These are phyloP conservation scores for Zygosaccharomyces bisporus DNA, from an alignment of 805 yeast genomes.

Conservation along the genomic window DNA sequence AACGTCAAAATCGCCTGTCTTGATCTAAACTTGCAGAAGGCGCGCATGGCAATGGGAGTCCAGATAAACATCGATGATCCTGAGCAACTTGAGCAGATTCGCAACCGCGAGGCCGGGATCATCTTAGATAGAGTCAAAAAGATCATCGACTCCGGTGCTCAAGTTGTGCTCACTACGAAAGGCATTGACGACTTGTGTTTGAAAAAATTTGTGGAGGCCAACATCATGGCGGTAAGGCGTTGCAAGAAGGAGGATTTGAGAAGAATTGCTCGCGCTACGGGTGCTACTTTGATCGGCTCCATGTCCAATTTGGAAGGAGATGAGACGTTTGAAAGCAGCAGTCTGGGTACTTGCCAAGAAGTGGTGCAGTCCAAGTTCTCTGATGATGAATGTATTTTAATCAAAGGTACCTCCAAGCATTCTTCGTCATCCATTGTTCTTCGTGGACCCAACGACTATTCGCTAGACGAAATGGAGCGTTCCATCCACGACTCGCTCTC, in stretches of 20 bases:
- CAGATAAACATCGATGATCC: slow-evolving; percentile 97
- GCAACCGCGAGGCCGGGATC: slow-evolving; percentile 84
- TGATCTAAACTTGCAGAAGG: slow-evolving; percentile 91
- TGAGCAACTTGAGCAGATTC: slow-evolving; percentile 88
- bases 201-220: slow-evolving; percentile 86
- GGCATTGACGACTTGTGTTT: slow-evolving; percentile 92
- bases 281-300: slow-evolving; percentile 83
- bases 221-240: slow-evolving; percentile 93
- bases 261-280: slow-evolving; percentile 96
- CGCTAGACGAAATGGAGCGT: slow-evolving; percentile 97
- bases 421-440: slow-evolving; percentile 86
- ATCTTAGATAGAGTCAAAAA: slow-evolving; percentile 77
- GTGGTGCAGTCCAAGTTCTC: slow-evolving; percentile 87
- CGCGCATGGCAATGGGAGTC: slow-evolving; percentile 97
- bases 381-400: slow-evolving; percentile 94
- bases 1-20: slow-evolving; percentile 81
- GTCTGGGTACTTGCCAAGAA: slow-evolving; percentile 84
- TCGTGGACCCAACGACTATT: slow-evolving; percentile 94
- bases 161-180: slow-evolving; percentile 87
- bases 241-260: slow-evolving; percentile 95
- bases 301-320: slow-evolving; percentile 95
- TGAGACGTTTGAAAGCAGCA: slow-evolving; percentile 80
- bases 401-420: slow-evolving; percentile 86
- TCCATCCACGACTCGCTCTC: slow-evolving; percentile 90
- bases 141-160: slow-evolving; percentile 84